phyloP scores from a whole-genome alignment of 371 early-diverging fungal species.

The Mucor plumbeus region DNA sequence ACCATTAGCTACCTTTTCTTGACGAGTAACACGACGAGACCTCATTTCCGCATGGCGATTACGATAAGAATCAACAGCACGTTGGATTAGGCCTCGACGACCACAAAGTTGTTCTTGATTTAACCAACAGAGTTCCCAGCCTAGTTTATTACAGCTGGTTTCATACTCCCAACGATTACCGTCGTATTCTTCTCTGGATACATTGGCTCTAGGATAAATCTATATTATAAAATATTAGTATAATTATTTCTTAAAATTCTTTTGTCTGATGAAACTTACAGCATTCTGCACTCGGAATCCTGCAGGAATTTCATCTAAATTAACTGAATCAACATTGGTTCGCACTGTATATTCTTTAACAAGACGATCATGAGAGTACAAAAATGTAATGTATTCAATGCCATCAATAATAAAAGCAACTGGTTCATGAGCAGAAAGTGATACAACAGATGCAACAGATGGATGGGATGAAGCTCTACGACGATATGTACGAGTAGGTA shows the following conservation, averaged over 20 bases:
- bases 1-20: constrained; percentile 77
- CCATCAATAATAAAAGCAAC: constrained; percentile 51
- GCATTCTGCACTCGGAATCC: constrained; percentile 79
- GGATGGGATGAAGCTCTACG: constrained; percentile 48
- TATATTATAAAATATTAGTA: background rate
- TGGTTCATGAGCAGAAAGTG: constrained; percentile 59
- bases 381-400: constrained; percentile 68
- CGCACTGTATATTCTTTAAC: constrained; percentile 76
- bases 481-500: constrained; percentile 25
- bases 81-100: constrained; percentile 87
- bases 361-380: constrained; percentile 69
- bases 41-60: constrained; percentile 77
- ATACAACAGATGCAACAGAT: constrained; percentile 55
- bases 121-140: constrained; percentile 84
- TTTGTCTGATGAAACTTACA: constrained; percentile 29
- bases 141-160: constrained; percentile 83
- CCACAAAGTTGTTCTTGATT: constrained; percentile 80
- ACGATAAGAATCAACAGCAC: constrained; percentile 90
- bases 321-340: constrained; percentile 74
- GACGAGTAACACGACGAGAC: constrained; percentile 73
- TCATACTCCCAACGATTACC: constrained; percentile 94
- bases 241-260: background rate
- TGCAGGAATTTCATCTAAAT: constrained; percentile 61
- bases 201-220: constrained; percentile 86
- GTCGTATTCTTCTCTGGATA: constrained; percentile 62